Percentiles rank a stretch among this genome's conserved stretches.
These are phyloP conservation scores for Peronospora destructor DNA, from an alignment of 352 stramenopile species.

Conservation along the genomic window DNA sequence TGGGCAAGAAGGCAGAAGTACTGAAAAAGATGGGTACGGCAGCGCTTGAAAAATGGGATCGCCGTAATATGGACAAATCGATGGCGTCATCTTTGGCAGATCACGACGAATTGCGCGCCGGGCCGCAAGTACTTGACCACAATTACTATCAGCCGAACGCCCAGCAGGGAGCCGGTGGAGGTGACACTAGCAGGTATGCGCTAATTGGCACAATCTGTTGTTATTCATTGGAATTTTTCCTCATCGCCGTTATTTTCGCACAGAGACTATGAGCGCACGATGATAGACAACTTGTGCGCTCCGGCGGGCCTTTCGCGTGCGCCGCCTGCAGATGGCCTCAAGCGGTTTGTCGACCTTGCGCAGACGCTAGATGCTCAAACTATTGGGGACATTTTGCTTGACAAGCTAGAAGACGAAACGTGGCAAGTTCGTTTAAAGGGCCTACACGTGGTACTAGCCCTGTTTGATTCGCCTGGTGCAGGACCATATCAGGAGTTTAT, in stretches of 20 bases:
- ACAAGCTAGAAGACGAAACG: constrained; percentile 79
- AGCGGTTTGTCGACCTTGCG: constrained; percentile 80
- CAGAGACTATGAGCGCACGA: constrained; percentile 77
- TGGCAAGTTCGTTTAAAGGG: constrained; percentile 82
- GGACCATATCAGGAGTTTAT: constrained; percentile 73
- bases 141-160: constrained; percentile 67
- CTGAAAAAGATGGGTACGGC: constrained; percentile 79
- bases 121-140: constrained; percentile 57
- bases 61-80: constrained; percentile 86
- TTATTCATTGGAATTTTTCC: background rate
- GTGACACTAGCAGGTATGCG: constrained; percentile 66
- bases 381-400: constrained; percentile 79
- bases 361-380: constrained; percentile 80
- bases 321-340: constrained; percentile 66
- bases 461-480: constrained; percentile 64
- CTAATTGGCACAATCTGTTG: background rate
- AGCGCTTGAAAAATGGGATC: constrained; percentile 77
- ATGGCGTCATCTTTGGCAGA: constrained; percentile 85
- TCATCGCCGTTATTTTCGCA: constrained; percentile 5
- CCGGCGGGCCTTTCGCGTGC: constrained; percentile 67
- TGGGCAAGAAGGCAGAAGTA: constrained; percentile 70
- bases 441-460: constrained; percentile 68
- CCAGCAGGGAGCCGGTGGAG: constrained; percentile 50
- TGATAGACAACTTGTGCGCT: constrained; percentile 81
- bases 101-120: constrained; percentile 73